Evolutionary conservation across 306 rosid species (phyloP).

Genomic region (Sophora flavescens): DNA sequence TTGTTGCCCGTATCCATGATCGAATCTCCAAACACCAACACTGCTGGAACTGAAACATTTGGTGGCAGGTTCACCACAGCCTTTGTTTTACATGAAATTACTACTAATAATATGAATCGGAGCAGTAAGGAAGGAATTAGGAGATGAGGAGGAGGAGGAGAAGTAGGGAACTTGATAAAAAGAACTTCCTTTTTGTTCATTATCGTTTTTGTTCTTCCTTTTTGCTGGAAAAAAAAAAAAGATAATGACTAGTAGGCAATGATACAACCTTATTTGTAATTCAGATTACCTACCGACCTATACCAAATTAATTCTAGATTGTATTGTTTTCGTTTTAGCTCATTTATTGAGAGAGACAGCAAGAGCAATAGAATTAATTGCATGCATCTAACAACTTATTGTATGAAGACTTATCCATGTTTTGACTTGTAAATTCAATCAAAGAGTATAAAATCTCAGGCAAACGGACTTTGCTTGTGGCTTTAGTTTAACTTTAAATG

Average conservation of each 20-base stretch:
- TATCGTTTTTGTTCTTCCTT: too few relatives aligned
- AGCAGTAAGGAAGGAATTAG: neutral
- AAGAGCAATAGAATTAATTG: neutral
- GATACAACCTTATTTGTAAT: too few relatives aligned
- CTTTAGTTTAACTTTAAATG: too few relatives aligned
- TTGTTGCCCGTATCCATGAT: constrained; percentile 85
- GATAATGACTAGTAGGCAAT: too few relatives aligned
- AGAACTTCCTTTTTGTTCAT: neutral
- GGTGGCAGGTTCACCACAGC: constrained; percentile 53
- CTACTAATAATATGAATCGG: constrained; percentile 8
- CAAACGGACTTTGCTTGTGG: too few relatives aligned
- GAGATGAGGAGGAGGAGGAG: too few relatives aligned
- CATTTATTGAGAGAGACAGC: constrained; percentile 6
- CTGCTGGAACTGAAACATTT: constrained; percentile 59
- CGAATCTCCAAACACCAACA: constrained; percentile 74
- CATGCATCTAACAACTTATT: neutral
- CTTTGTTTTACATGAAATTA: constrained; percentile 11
- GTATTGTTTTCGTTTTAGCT: neutral
- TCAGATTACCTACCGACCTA: too few relatives aligned
- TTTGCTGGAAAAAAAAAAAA: too few relatives aligned
- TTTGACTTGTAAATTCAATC: too few relatives aligned
- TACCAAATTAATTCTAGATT: too few relatives aligned
- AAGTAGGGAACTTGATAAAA: neutral
- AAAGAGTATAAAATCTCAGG: too few relatives aligned
- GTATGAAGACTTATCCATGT: too few relatives aligned